phyloP scores from a whole-genome alignment of 768 basidiomycete species.

The Lentinula edodes region DNA sequence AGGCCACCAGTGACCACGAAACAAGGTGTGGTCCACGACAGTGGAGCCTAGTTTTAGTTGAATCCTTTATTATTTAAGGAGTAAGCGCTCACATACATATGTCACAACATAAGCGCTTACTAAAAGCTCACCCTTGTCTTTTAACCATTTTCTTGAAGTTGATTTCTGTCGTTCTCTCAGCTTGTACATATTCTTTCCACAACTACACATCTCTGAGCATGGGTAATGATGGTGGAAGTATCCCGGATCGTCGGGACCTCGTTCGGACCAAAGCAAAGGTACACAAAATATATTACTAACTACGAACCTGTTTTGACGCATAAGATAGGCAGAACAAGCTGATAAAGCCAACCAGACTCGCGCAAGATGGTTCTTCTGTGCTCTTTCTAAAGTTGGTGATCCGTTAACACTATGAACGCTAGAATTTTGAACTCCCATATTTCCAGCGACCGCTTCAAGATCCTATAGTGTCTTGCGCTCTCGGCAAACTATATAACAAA shows the following conservation, averaged over 20 bases:
- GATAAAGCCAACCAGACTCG: constrained; percentile 88
- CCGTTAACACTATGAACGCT: no score
- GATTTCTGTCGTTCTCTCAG: not conserved
- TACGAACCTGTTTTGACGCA: not conserved
- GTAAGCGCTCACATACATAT: no score
- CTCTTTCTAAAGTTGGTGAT: constrained; percentile 73
- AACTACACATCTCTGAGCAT: constrained; percentile 27
- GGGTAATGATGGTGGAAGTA: constrained; percentile 89
- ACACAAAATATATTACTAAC: not conserved
- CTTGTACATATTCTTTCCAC: not conserved
- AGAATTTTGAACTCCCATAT: not conserved
- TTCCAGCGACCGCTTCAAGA: constrained; percentile 73
- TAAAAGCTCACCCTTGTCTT: no score
- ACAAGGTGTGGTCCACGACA: no score
- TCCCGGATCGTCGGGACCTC: constrained; percentile 77
- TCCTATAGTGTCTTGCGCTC: constrained; percentile 85
- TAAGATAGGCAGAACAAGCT: constrained; percentile 66
- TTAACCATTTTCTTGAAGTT: no score
- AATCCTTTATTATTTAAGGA: not conserved
- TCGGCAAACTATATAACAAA: constrained; percentile 96
- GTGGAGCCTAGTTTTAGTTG: no score
- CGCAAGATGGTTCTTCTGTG: constrained; percentile 90
- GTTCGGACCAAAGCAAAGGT: constrained; percentile 72
- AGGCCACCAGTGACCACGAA: no score
- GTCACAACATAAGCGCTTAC: no score